Evolutionary conservation across 2,329 filamentous ascomycete genomes (phyloP).

Genomic region (Alternaria sp.): DNA sequence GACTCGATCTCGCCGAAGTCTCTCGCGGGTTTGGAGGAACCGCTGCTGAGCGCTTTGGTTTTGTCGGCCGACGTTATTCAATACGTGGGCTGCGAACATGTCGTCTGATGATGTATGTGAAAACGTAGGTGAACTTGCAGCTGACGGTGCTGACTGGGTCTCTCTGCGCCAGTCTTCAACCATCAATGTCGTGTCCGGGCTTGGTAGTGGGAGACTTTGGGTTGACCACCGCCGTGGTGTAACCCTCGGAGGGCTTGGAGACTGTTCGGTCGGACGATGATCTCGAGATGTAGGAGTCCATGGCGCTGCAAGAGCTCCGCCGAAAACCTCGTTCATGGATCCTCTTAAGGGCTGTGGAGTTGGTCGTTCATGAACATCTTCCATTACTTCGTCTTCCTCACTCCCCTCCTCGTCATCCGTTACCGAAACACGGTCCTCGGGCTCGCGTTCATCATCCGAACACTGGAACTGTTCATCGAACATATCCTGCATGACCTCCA

Average conservation of each 20-base stretch:
- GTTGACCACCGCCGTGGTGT: background rate
- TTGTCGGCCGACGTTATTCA: background rate
- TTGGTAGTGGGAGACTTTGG: background rate
- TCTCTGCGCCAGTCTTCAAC: background rate
- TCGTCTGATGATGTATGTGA: background rate
- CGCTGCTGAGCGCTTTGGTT: background rate
- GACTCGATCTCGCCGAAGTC: background rate
- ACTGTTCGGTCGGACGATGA: background rate
- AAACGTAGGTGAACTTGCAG: background rate
- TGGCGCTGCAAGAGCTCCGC: background rate
- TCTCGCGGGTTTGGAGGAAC: background rate
- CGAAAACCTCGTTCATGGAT: background rate
- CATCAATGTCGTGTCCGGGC: background rate
- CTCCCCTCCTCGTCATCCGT: background rate
- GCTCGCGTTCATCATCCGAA: background rate
- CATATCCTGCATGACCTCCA: background rate
- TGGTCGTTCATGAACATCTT: background rate
- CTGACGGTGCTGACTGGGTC: background rate
- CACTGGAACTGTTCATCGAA: background rate
- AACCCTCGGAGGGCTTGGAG: background rate
- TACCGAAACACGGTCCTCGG: background rate
- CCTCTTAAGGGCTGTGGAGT: background rate
- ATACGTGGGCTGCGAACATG: background rate
- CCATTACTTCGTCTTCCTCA: background rate
- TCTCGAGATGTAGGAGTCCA: background rate